Evolutionary conservation across 2,329 filamentous ascomycete species (phyloP), one percentile per base, ranked within the genome.

Genomic region (Trichoderma brevicompactum): DNA sequence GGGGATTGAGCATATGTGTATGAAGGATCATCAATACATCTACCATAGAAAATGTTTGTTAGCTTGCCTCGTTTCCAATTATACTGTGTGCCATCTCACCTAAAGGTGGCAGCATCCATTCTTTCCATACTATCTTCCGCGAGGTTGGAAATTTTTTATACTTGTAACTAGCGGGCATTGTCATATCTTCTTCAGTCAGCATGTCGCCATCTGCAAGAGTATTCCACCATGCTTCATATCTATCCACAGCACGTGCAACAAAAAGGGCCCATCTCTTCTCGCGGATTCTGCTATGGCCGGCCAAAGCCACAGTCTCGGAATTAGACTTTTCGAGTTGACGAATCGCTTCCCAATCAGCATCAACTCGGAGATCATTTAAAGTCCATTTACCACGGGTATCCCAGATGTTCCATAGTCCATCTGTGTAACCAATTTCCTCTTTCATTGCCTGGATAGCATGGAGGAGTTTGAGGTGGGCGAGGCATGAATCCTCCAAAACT

Each of bases 11-110:
- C 85, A 92, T 89, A 72, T 92, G 91, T 0, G 89, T 80, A 74
- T 94, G 91, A 88, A 89, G 91, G 0, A 94, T 87, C 89, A 94
- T 91, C 19, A 93, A 76, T 0, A 94, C 85, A 76, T 94, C 91
- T 82, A 13, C 2, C 13, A 8, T 12, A 40, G n/a, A 1, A 49
- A 17, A 44, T 15, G 63, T 10, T 5, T 0, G 5, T 62, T 9
- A 62, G 48, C 12, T 17, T 15, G 19, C 4, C 10, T 1, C 3
- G 12, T 58, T 17, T 6, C 2, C 9, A 6, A 60, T 0, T 1
- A 4, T 17, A 5, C 1, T 3, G 17, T 34, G 10, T 23, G 12
- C 2, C 2, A 32, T 36, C 68, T 36, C 43, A 89, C 86, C 87
- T 58, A 89, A 75, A 2, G 88, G 88, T 2, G 87, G 87, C 46